Percentiles rank a stretch among this genome's conserved stretches.
Evolutionary conservation across 2,329 filamentous ascomycete species (phyloP).

Genomic region (Gnomoniopsis sp.): DNA sequence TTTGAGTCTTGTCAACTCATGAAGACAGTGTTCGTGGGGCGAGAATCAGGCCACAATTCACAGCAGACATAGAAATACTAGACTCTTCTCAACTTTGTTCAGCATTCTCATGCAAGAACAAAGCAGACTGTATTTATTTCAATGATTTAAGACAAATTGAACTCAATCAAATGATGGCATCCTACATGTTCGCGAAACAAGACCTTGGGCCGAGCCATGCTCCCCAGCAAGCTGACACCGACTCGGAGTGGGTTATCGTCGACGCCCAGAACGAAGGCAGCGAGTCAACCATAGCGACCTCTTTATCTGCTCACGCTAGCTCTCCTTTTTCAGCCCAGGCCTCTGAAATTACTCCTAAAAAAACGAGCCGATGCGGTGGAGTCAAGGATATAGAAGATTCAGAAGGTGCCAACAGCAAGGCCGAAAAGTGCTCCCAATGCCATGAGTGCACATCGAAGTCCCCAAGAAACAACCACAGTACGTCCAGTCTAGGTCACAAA

Average conservation of each 20-base stretch:
- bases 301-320: background rate
- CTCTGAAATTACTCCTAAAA: background rate
- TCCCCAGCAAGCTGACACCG: background rate
- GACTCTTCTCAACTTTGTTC: background rate
- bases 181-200: background rate
- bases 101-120: background rate
- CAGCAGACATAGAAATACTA: background rate
- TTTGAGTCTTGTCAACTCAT: background rate
- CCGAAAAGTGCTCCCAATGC: background rate
- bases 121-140: background rate
- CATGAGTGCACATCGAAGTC: background rate
- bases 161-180: background rate
- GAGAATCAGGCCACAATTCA: background rate
- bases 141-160: background rate
- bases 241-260: background rate
- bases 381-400: background rate
- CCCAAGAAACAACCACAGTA: background rate
- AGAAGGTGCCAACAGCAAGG: background rate
- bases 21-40: background rate
- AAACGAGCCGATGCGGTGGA: background rate
- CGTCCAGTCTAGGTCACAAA: background rate
- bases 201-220: background rate
- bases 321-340: background rate
- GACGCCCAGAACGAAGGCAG: background rate
- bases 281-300: background rate